These are phyloP conservation scores for Bullera alba DNA, from an alignment of 768 basidiomycete species.

Conservation along the genomic window DNA sequence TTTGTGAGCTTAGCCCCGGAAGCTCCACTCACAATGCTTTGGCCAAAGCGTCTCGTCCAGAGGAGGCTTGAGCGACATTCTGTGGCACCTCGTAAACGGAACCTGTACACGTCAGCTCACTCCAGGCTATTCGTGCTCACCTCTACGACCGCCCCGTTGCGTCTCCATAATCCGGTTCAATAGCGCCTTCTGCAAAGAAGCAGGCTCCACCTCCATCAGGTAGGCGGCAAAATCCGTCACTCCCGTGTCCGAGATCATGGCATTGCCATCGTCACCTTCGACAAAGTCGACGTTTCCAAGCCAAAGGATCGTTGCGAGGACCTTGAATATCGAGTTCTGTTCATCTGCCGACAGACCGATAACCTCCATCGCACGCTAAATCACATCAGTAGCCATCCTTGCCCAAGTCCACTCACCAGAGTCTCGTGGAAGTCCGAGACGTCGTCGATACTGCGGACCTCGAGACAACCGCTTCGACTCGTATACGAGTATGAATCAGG, in stretches of 20 bases:
- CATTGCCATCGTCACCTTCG: slow-evolving; percentile 85
- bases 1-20: background rate
- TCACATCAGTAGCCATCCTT: background rate
- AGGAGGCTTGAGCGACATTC: slow-evolving; percentile 81
- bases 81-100: slow-evolving; percentile 92
- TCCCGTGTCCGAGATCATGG: slow-evolving; percentile 66
- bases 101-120: slow-evolving; percentile 29
- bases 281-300: slow-evolving; percentile 88
- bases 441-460: slow-evolving; percentile 87
- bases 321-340: slow-evolving; percentile 85
- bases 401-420: slow-evolving; percentile 54
- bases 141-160: slow-evolving; percentile 79
- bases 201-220: slow-evolving; percentile 77
- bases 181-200: slow-evolving; percentile 75
- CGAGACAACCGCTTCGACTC: slow-evolving; percentile 80
- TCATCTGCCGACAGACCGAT: slow-evolving; percentile 81
- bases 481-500: slow-evolving; percentile 94
- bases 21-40: slow-evolving; percentile 61
- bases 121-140: slow-evolving; percentile 44
- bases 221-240: slow-evolving; percentile 95
- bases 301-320: slow-evolving; percentile 88
- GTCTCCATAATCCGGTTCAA: slow-evolving; percentile 85
- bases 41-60: slow-evolving; percentile 83
- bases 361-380: slow-evolving; percentile 84
- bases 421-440: slow-evolving; percentile 79